Percentiles rank a stretch among this genome's conserved stretches.
phyloP scores from a whole-genome alignment of 2,329 filamentous ascomycete species.

The Fusarium euwallaceae region DNA sequence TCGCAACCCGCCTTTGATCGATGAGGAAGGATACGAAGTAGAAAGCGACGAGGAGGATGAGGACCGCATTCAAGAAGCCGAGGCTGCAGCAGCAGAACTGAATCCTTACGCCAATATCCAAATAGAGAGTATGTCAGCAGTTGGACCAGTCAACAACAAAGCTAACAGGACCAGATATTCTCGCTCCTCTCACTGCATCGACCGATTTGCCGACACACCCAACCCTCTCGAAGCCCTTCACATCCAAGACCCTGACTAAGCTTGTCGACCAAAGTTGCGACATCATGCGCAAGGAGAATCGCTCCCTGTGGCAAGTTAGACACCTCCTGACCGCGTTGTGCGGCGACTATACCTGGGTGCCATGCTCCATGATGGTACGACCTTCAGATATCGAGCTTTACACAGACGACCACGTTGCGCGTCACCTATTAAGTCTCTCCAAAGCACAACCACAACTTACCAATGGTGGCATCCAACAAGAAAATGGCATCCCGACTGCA shows the following conservation, averaged over 20 bases:
- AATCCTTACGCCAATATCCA: conserved; percentile 81
- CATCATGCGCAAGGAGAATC: conserved; percentile 81
- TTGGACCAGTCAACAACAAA: conserved; percentile 12
- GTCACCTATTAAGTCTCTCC: conserved; percentile 51
- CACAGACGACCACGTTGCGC: conserved; percentile 60
- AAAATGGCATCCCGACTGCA: conserved; percentile 22
- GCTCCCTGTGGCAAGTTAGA: conserved; percentile 79
- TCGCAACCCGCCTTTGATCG: conserved; percentile 78
- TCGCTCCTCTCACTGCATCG: conserved; percentile 80
- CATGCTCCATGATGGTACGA: conserved; percentile 69
- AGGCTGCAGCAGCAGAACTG: conserved; percentile 73
- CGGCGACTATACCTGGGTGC: conserved; percentile 79
- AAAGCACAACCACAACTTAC: conserved; percentile 36
- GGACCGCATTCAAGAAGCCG: conserved; percentile 71
- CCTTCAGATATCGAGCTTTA: conserved; percentile 69
- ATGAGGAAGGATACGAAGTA: conserved; percentile 83
- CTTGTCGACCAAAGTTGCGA: conserved; percentile 77
- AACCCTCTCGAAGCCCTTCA: conserved; percentile 80
- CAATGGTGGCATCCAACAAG: conserved; percentile 43
- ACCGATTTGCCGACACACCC: conserved; percentile 82
- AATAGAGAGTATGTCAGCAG: conserved; percentile 72
- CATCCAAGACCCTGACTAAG: conserved; percentile 78
- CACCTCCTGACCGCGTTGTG: conserved; percentile 79
- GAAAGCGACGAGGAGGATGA: conserved; percentile 80
- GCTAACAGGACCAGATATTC: conserved; percentile 68